Evolutionary conservation across 805 yeast genomes (phyloP), one percentile per base, ranked within the genome.

Genomic region (Ogataea methylovora): DNA sequence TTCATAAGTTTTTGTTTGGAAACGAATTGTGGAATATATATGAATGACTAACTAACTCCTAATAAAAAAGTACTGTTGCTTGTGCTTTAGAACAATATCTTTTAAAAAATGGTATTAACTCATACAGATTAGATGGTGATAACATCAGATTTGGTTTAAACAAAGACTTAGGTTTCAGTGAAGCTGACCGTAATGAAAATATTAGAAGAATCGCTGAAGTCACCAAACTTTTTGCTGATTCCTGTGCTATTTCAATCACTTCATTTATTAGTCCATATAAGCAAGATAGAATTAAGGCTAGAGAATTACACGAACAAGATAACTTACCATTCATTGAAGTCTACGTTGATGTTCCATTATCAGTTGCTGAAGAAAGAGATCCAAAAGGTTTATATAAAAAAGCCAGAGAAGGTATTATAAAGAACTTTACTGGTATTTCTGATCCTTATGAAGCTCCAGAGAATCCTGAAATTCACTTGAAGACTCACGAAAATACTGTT

Each of bases 401-500:
- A 71, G 97, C 97, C 13, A 78, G 97, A 60, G 92, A 87, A 52
- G 97, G 97, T 24, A 65, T 82, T 41, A 88, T 88, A 58, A 84
- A 84, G 62, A 95, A 88, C 54, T 88, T 88, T 65, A 88, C 97
- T 12, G 97, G 97, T 37, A 82, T 88, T 38, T 79, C 87, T 44
- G 97, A 96, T 9, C 97, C 97, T 25, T 88, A 88, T 58, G 97
- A 88, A 67, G 92, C 84, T 3, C 97, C 97, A 33, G 81, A 71
- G 46, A 51, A 61, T 24, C 85, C 97, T 19, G 97, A 88, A 63
- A 68, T 88, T 39, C 88, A 81, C 54, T 63, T 88, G 54, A 74
- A 73, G 47, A 85, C 90, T 38, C 80, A 82, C 53, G 68, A 76
- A 48, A 63, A 69, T 35, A 61, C 82, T 27, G 74, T 87, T 30